Conservation (phyloP, 768 basidiomycete genomes). For the Tylopilus vinaceipallidus region DNA sequence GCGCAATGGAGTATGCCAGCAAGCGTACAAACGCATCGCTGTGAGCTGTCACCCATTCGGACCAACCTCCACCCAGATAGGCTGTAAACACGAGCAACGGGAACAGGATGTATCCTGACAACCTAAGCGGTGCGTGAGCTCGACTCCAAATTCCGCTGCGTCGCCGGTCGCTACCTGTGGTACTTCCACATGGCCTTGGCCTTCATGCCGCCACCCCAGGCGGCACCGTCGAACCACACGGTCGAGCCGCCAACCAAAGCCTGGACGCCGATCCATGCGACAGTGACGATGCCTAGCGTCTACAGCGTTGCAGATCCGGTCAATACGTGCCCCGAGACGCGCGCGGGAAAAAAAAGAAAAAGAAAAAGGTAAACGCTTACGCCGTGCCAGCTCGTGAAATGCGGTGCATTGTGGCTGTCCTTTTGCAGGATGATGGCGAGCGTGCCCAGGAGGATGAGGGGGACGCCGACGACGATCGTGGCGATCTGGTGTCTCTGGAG, state of each 20-base stretch:
- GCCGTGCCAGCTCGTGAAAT: constrained; percentile 76
- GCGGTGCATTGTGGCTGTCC: constrained; percentile 42
- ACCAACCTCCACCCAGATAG: constrained; percentile 71
- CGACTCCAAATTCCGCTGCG: neutral
- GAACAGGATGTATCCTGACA: constrained; percentile 74
- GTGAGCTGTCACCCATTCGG: constrained; percentile 50
- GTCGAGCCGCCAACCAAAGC: constrained; percentile 65
- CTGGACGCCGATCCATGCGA: constrained; percentile 63
- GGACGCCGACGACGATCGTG: constrained; percentile 54
- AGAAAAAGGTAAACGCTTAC: constrained; percentile 37
- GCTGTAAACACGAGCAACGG: constrained; percentile 58
- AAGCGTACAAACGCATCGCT: constrained; percentile 40
- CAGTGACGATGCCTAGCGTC: constrained; percentile 63
- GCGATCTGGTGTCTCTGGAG: constrained; percentile 68
- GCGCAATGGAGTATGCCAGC: constrained; percentile 55
- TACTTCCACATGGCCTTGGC: constrained; percentile 84
- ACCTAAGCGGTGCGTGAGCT: constrained; percentile 33
- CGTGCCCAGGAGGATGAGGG: constrained; percentile 57
- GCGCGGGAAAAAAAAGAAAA: neutral
- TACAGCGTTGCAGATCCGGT: constrained; percentile 22
- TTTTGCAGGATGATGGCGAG: constrained; percentile 67
- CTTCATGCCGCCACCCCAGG: constrained; percentile 68
- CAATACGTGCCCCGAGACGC: neutral
- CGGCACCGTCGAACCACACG: constrained; percentile 69
- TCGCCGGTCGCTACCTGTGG: constrained; percentile 55